Evolutionary conservation across 2,329 filamentous ascomycete genomes (phyloP).

Genomic region (Claviceps cyperi): DNA sequence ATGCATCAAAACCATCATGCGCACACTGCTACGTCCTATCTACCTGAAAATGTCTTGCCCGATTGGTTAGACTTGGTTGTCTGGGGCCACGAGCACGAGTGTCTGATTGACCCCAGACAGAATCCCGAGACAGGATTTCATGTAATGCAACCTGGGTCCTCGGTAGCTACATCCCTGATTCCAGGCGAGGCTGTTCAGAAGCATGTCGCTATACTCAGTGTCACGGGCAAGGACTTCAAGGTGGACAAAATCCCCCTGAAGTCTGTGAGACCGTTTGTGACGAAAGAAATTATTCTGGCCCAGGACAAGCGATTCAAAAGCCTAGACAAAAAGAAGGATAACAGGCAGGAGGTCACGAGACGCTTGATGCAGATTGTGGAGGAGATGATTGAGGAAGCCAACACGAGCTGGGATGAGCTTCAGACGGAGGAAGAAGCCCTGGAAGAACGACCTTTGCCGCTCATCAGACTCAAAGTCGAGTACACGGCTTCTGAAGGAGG

Average conservation of each 20-base stretch:
- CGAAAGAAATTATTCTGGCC: conserved; percentile 63
- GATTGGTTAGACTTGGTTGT: conserved; percentile 83
- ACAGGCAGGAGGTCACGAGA: conserved; percentile 64
- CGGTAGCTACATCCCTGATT: conserved; percentile 82
- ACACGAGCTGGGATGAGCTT: conserved; percentile 63
- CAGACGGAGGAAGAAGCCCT: conserved; percentile 50
- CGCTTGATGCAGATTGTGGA: conserved; percentile 67
- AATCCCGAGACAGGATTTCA: conserved; percentile 86
- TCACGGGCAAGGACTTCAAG: conserved; percentile 72
- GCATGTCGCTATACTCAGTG: conserved; percentile 71
- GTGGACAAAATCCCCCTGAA: conserved; percentile 72
- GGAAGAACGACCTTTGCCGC: conserved; percentile 55
- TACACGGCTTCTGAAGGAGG: conserved; percentile 75
- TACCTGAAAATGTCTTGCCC: conserved; percentile 85
- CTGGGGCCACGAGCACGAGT: conserved; percentile 98
- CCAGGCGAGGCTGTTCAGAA: conserved; percentile 84
- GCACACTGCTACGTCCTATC: conserved; percentile 81
- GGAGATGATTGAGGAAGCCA: conserved; percentile 75
- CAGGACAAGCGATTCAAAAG: conserved; percentile 64
- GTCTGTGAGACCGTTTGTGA: conserved; percentile 80
- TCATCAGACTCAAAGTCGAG: conserved; percentile 84
- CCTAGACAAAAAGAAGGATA: conserved; percentile 68
- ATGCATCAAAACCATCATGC: conserved; percentile 95
- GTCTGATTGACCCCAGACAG: conserved; percentile 66
- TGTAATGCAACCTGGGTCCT: conserved; percentile 95